These are phyloP conservation scores for Lotmaria passim DNA, from an alignment of 208 protist genomes.

Conservation along the genomic window DNA sequence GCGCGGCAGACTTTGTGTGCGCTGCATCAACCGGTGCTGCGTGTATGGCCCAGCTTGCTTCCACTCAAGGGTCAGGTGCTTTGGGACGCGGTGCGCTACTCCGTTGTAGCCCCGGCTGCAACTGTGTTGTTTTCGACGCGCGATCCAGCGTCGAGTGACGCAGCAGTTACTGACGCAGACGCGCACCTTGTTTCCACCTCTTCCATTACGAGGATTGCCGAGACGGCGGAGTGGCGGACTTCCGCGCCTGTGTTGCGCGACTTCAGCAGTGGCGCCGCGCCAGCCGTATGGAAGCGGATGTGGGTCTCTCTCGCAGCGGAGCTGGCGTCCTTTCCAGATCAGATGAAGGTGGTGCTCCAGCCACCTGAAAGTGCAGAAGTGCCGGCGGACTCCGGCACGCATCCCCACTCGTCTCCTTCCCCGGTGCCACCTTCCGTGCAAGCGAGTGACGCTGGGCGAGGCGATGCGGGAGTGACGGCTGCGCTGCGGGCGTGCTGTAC, in stretches of 20 bases:
- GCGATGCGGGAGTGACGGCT: background rate
- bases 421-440: too few relatives aligned
- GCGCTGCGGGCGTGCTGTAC: constrained; percentile 5
- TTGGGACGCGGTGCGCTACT: constrained; percentile 12
- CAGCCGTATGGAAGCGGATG: constrained; percentile 18
- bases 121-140: background rate
- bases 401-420: background rate
- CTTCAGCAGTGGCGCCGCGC: background rate
- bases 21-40: background rate
- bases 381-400: background rate
- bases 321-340: constrained; percentile 12
- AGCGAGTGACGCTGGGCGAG: background rate
- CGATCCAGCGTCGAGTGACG: too few relatives aligned
- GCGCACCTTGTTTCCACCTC: too few relatives aligned
- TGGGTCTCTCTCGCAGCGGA: constrained; percentile 7
- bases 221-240: constrained; percentile 17
- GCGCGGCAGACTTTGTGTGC: constrained; percentile 10
- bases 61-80: background rate
- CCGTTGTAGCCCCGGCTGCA: constrained; percentile 21
- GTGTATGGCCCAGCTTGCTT: background rate
- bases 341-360: background rate
- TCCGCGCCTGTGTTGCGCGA: constrained; percentile 13
- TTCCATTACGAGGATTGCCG: background rate
- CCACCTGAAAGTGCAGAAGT: background rate
- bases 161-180: too few relatives aligned